These are phyloP conservation scores for Brassica juncea DNA, from an alignment of 345 rosid genomes.

Conservation along the genomic window DNA sequence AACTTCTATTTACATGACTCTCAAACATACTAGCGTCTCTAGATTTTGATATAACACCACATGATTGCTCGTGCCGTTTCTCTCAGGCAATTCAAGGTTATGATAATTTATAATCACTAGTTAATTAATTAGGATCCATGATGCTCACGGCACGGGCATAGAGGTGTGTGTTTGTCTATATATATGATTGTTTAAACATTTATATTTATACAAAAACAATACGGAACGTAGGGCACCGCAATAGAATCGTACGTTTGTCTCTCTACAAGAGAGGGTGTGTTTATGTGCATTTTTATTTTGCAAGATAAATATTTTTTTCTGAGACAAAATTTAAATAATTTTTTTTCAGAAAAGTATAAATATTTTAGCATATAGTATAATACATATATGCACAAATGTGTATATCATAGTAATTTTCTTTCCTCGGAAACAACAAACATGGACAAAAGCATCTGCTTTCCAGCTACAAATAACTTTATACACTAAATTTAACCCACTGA, in stretches of 20 bases:
- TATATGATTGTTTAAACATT: slow-evolving; percentile 13
- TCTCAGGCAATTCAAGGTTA: slow-evolving; percentile 16
- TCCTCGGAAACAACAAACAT: slow-evolving; percentile 37
- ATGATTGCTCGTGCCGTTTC: slow-evolving; percentile 26
- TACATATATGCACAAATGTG: slow-evolving; percentile 8
- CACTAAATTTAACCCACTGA: slow-evolving; percentile 30
- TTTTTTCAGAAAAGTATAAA: background rate
- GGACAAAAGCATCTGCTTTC: slow-evolving; percentile 43
- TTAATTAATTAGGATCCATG: slow-evolving; percentile 32
- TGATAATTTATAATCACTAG: slow-evolving; percentile 14
- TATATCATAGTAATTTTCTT: slow-evolving; percentile 29
- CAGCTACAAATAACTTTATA: slow-evolving; percentile 40
- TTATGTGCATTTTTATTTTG: slow-evolving; percentile 21
- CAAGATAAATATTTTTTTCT: too few species aligned
- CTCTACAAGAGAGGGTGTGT: slow-evolving; percentile 17
- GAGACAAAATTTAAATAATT: too few species aligned
- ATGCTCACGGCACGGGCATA: slow-evolving; percentile 42
- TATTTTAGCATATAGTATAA: background rate
- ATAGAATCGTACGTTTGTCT: slow-evolving; percentile 41
- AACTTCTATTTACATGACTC: slow-evolving; percentile 20
- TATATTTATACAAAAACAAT: slow-evolving; percentile 23
- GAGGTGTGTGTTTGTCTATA: slow-evolving; percentile 34
- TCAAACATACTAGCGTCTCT: background rate
- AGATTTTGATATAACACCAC: slow-evolving; percentile 4
- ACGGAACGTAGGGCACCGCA: slow-evolving; percentile 36